These are phyloP conservation scores for Croton setiger DNA, from an alignment of 441 rosid genomes.

Conservation along the genomic window DNA sequence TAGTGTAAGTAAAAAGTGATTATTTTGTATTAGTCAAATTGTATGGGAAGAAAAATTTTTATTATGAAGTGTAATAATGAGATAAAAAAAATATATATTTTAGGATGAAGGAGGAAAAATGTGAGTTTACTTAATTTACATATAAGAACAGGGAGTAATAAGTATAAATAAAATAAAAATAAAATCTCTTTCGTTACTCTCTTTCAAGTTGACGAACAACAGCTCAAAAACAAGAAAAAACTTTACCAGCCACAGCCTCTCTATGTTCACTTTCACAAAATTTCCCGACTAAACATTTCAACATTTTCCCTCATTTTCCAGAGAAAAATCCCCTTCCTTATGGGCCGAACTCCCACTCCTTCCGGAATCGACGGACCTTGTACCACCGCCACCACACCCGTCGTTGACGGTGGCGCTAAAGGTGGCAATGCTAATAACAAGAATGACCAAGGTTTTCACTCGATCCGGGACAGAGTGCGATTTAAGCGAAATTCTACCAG, in stretches of 20 bases:
- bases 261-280: background rate
- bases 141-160: no score
- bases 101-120: no score
- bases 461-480: constrained; percentile 57
- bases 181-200: background rate
- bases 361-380: constrained; percentile 50
- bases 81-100: no score
- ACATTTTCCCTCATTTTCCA: constrained; percentile 17
- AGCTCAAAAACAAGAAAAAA: background rate
- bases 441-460: constrained; percentile 36
- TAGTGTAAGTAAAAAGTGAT: no score
- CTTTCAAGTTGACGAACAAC: background rate
- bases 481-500: constrained; percentile 48
- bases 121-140: no score
- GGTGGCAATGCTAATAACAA: constrained; percentile 22
- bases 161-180: background rate
- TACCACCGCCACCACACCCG: constrained; percentile 15
- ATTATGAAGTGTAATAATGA: no score
- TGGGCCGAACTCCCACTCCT: constrained; percentile 43
- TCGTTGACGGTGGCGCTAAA: constrained; percentile 11
- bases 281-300: background rate
- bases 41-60: no score
- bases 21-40: no score
- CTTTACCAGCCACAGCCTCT: no score
- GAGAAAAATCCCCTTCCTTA: constrained; percentile 16